A percentile compares a stretch with the other conserved stretches of the same genome.
phyloP scores from a whole-genome alignment of 2,329 filamentous ascomycete genomes.

The Teratosphaeria gauchensis region DNA sequence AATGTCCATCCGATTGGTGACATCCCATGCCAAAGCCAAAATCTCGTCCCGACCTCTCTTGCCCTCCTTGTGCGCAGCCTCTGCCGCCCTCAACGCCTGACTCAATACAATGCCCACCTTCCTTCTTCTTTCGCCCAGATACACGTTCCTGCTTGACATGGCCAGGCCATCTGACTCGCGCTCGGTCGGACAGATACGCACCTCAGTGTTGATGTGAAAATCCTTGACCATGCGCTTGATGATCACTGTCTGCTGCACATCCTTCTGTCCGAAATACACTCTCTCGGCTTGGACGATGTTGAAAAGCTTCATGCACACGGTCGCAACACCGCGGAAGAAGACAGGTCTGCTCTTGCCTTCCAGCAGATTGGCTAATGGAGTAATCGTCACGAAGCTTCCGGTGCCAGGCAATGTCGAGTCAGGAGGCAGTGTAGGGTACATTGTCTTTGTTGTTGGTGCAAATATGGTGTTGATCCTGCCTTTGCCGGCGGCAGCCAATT shows the following conservation, averaged over 20 bases:
- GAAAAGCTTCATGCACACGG: slow-evolving; percentile 90
- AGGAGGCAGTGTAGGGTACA: slow-evolving; percentile 80
- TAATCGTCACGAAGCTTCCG: slow-evolving; percentile 86
- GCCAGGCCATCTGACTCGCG: slow-evolving; percentile 76
- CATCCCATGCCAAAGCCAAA: slow-evolving; percentile 58
- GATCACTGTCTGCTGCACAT: slow-evolving; percentile 90
- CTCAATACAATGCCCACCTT: slow-evolving; percentile 62
- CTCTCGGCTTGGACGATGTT: slow-evolving; percentile 69
- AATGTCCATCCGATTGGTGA: slow-evolving; percentile 46
- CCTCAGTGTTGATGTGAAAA: slow-evolving; percentile 67
- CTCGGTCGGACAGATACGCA: slow-evolving; percentile 64
- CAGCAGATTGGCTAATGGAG: slow-evolving; percentile 68
- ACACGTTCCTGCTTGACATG: slow-evolving; percentile 87
- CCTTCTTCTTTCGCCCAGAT: slow-evolving; percentile 68
- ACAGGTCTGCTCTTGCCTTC: slow-evolving; percentile 82
- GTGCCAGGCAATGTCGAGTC: slow-evolving; percentile 61
- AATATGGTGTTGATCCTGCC: slow-evolving; percentile 77
- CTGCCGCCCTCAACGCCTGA: slow-evolving; percentile 60
- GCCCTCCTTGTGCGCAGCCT: slow-evolving; percentile 51
- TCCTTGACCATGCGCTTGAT: slow-evolving; percentile 80
- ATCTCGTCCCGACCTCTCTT: slow-evolving; percentile 53
- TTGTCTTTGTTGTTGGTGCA: slow-evolving; percentile 67
- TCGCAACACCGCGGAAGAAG: slow-evolving; percentile 94
- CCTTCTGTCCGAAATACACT: slow-evolving; percentile 95
- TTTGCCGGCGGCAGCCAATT: slow-evolving; percentile 46